These are phyloP conservation scores for Penicillium oxalicum DNA, from an alignment of 2,329 filamentous ascomycete genomes.

Conservation along the genomic window DNA sequence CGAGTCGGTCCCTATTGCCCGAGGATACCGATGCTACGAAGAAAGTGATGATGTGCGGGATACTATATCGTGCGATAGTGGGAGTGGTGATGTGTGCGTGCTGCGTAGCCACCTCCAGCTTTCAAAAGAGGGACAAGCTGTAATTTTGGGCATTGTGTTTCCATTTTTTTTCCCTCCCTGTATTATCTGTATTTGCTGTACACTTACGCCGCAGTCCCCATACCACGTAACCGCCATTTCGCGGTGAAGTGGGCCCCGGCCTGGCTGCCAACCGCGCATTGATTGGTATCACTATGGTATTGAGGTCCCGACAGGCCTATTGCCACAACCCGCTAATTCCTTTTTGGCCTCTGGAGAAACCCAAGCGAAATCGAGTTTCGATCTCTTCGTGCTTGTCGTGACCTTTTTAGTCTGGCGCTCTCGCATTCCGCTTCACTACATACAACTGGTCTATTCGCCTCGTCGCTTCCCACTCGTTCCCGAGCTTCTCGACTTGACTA, in stretches of 20 bases:
- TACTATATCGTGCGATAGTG: too few species aligned
- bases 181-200: too few species aligned
- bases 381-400: conserved; percentile 25
- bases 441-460: conserved; percentile 10
- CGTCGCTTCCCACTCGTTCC: not conserved
- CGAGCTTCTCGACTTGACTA: conserved; percentile 17
- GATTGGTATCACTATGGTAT: conserved; percentile 16
- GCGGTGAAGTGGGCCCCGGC: too few species aligned
- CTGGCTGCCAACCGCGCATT: conserved; percentile 8
- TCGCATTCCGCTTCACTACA: conserved; percentile 25
- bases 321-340: conserved; percentile 29
- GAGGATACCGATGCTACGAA: too few species aligned
- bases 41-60: too few species aligned
- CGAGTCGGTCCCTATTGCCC: too few species aligned
- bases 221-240: too few species aligned
- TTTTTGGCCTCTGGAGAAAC: conserved; percentile 25
- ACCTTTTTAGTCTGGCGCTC: conserved; percentile 27
- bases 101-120: not conserved
- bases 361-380: conserved; percentile 26
- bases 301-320: conserved; percentile 13
- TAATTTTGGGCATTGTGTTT: conserved; percentile 2
- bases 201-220: too few species aligned
- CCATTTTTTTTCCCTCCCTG: too few species aligned
- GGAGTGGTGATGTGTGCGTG: not conserved
- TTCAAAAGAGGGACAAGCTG: not conserved